Conservation (phyloP, 2,329 filamentous ascomycete species). For the Acarospora socialis region DNA sequence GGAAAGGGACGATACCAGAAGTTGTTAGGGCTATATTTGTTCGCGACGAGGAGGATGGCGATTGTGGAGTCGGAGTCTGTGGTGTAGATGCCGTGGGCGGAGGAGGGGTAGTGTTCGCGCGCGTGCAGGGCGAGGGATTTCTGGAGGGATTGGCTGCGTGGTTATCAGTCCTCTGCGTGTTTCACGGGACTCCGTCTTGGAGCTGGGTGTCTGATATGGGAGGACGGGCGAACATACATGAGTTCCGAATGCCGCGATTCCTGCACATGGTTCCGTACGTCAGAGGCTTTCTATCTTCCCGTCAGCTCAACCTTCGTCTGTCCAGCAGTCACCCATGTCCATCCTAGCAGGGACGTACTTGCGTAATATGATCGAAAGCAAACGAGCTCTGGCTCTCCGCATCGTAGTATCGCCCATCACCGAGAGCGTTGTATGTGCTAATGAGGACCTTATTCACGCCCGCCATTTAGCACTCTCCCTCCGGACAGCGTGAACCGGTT, state of each 20-base stretch:
- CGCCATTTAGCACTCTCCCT: conserved; percentile 2
- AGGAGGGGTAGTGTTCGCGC: conserved; percentile 75
- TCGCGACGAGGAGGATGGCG: conserved; percentile 74
- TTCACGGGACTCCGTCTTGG: background rate
- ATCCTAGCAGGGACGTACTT: conserved; percentile 37
- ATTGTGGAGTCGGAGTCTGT: conserved; percentile 60
- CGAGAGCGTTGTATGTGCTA: conserved; percentile 72
- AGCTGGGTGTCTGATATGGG: background rate
- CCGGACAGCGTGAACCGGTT: background rate
- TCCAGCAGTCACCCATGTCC: background rate
- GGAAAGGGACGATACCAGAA: conserved; percentile 53
- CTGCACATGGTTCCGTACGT: conserved; percentile 61
- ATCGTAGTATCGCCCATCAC: conserved; percentile 76
- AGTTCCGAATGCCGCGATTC: conserved; percentile 66
- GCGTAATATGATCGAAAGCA: conserved; percentile 68
- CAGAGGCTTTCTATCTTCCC: conserved; percentile 65
- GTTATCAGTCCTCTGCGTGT: conserved; percentile 3
- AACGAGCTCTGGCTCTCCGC: conserved; percentile 79
- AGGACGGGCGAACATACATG: conserved; percentile 44
- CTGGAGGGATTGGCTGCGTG: conserved; percentile 60
- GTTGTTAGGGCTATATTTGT: conserved; percentile 96
- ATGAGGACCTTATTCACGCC: conserved; percentile 49
- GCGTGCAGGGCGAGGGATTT: conserved; percentile 65
- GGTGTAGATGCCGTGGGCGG: conserved; percentile 70
- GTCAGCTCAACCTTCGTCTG: too few species aligned